These are phyloP conservation scores for Fusarium nelsonii DNA, from an alignment of 2,329 filamentous ascomycete species.

Conservation along the genomic window DNA sequence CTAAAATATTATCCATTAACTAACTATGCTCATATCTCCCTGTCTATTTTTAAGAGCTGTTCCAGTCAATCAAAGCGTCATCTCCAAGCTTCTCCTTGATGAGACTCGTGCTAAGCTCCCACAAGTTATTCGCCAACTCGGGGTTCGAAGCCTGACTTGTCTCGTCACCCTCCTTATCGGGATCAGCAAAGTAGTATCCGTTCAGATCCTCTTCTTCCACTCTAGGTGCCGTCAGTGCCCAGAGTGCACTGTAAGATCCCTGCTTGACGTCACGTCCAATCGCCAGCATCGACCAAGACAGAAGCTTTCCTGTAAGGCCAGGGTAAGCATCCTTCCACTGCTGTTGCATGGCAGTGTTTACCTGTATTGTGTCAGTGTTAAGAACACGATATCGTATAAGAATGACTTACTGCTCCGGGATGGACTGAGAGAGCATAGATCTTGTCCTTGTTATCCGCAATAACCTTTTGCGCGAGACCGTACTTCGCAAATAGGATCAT, in stretches of 20 bases:
- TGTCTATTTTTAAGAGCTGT: not conserved
- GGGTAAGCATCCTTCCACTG: slow-evolving; percentile 62
- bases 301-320: slow-evolving; percentile 54
- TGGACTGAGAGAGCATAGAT: slow-evolving; percentile 58
- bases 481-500: slow-evolving; percentile 59
- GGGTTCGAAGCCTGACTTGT: slow-evolving; percentile 55
- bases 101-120: slow-evolving; percentile 55
- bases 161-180: slow-evolving; percentile 55
- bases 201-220: slow-evolving; percentile 58
- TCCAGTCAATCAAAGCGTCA: slow-evolving; percentile 50
- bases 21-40: not conserved
- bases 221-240: slow-evolving; percentile 56
- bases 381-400: rapidly evolving
- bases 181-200: slow-evolving; percentile 58
- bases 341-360: slow-evolving; percentile 59
- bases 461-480: slow-evolving; percentile 56
- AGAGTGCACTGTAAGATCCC: slow-evolving; percentile 59
- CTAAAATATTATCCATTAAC: not conserved
- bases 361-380: slow-evolving; percentile 42
- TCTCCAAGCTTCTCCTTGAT: slow-evolving; percentile 57
- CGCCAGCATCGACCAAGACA: slow-evolving; percentile 52
- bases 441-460: slow-evolving; percentile 56
- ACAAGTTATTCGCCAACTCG: slow-evolving; percentile 54
- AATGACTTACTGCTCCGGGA: slow-evolving; percentile 36
- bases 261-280: slow-evolving; percentile 56